These are phyloP conservation scores for Dissophora ornata DNA, from an alignment of 192 early-diverging fungal species.

Conservation along the genomic window DNA sequence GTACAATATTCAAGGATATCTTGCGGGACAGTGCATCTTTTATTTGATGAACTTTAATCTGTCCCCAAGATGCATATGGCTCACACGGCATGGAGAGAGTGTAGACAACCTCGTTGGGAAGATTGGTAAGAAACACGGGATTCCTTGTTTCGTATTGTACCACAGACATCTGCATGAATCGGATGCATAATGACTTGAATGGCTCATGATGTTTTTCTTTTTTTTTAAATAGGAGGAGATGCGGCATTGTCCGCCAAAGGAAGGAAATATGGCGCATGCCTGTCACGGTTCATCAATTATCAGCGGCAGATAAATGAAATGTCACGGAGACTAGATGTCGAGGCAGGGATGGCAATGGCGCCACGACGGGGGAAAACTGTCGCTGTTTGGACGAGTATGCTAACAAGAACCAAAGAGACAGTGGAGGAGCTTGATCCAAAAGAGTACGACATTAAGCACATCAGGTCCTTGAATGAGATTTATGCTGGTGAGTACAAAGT, in stretches of 20 bases:
- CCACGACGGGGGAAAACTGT: conserved; percentile 46
- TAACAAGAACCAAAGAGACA: conserved; percentile 86
- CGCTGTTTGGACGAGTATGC: conserved; percentile 89
- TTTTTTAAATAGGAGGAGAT: conserved; percentile 70
- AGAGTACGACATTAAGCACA: conserved; percentile 82
- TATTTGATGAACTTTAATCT: conserved; percentile 98
- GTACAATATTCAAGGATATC: conserved; percentile 93
- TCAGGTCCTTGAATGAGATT: conserved; percentile 91
- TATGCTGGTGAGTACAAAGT: conserved; percentile 79
- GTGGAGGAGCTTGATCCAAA: conserved; percentile 84
- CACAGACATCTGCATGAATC: too few relatives aligned
- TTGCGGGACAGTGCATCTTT: conserved; percentile 94
- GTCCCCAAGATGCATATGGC: conserved; percentile 75
- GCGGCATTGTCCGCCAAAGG: conserved; percentile 81
- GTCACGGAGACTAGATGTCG: conserved; percentile 17
- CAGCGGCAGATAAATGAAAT: conserved; percentile 61
- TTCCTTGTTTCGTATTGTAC: too few relatives aligned
- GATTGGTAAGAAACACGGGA: conserved; percentile 69
- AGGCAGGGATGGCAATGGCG: conserved; percentile 16
- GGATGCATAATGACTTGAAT: too few relatives aligned
- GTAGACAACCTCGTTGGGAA: conserved; percentile 84
- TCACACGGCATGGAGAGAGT: conserved; percentile 95
- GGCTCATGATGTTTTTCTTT: too few relatives aligned
- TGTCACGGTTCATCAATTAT: conserved; percentile 79
- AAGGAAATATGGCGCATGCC: conserved; percentile 75